These are phyloP conservation scores for Eucalyptus erythrocorys DNA, from an alignment of 345 rosid genomes.

Conservation along the genomic window DNA sequence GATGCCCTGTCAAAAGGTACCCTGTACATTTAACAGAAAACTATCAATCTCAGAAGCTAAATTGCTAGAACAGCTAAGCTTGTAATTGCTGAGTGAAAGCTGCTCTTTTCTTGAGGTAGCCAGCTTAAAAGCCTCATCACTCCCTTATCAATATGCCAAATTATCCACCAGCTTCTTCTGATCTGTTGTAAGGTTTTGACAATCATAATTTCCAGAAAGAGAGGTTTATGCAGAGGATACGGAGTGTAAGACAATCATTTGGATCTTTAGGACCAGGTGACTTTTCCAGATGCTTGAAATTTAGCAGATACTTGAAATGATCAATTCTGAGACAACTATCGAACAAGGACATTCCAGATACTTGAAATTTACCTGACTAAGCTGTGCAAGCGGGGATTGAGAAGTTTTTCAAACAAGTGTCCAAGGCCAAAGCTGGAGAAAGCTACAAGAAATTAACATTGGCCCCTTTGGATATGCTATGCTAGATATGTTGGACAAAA, in stretches of 20 bases:
- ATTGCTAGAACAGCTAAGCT: too few species aligned
- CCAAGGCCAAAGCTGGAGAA: neutral
- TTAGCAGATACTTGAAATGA: neutral
- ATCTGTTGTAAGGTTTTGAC: too few species aligned
- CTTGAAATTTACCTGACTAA: neutral
- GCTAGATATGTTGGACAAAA: neutral
- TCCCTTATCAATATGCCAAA: too few species aligned
- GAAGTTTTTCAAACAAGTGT: neutral
- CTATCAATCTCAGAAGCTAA: too few species aligned
- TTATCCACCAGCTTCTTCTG: too few species aligned
- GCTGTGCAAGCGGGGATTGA: neutral
- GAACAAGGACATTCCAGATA: neutral
- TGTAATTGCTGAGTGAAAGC: too few species aligned
- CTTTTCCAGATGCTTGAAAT: neutral
- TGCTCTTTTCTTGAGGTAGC: too few species aligned
- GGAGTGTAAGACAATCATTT: neutral
- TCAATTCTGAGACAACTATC: neutral
- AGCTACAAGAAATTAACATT: neutral
- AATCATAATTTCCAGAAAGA: too few species aligned
- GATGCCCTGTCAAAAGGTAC: too few species aligned
- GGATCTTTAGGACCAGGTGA: neutral
- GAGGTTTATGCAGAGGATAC: neutral
- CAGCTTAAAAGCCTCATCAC: accelerated
- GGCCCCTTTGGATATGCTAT: neutral
- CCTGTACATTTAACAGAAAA: too few species aligned